Evolutionary conservation across 2,329 filamentous ascomycete genomes (phyloP).

Genomic region (Fusarium floridanum): DNA sequence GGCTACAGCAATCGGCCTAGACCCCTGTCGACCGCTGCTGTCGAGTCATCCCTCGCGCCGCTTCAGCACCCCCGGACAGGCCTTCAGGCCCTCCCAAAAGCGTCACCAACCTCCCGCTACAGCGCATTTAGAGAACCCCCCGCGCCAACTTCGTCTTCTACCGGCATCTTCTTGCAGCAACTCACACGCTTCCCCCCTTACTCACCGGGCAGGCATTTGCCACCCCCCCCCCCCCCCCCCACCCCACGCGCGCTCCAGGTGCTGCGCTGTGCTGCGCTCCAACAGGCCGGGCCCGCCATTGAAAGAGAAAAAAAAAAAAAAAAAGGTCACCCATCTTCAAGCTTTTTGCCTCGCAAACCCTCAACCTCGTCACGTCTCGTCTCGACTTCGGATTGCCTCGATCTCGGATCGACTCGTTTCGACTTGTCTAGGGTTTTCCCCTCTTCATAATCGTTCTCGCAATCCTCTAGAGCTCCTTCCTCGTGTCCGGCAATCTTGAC

Average conservation of each 20-base stretch:
- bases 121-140: conserved; percentile 2
- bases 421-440: conserved; percentile 29
- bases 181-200: conserved; percentile 20
- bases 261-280: conserved; percentile 37
- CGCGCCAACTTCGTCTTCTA: conserved; percentile 7
- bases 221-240: conserved; percentile 40
- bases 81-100: neutral
- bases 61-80: conserved; percentile 5
- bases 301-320: conserved; percentile 34
- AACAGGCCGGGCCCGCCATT: conserved; percentile 42
- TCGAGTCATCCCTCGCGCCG: conserved; percentile 16
- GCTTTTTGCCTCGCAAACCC: conserved; percentile 38
- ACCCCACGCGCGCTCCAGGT: conserved; percentile 28
- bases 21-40: conserved; percentile 26
- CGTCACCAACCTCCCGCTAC: conserved; percentile 9
- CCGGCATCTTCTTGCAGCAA: conserved; percentile 13
- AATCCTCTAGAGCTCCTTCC: conserved; percentile 22
- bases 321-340: conserved; percentile 34
- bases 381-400: conserved; percentile 29
- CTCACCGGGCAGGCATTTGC: conserved; percentile 39
- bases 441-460: conserved; percentile 7
- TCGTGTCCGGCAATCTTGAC: conserved; percentile 15
- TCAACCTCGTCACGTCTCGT: conserved; percentile 25
- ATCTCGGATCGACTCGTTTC: conserved; percentile 31
- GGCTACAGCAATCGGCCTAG: neutral